phyloP scores from a whole-genome alignment of 495 filamentous ascomycete genomes.

The Podospora comata region DNA sequence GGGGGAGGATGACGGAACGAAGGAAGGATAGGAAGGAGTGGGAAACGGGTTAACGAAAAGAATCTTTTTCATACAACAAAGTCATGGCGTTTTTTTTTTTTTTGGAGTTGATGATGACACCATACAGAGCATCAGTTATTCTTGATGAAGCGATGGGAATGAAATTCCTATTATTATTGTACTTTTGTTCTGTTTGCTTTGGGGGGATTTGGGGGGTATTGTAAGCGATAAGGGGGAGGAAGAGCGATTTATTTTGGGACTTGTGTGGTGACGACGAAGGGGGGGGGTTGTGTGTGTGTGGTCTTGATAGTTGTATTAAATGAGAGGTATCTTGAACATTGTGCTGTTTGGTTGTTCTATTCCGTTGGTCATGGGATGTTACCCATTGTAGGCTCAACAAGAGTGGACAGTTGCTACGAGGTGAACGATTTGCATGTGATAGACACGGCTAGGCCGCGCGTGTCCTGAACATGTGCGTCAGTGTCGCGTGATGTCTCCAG shows the following conservation, averaged over 20 bases:
- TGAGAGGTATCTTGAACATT: background rate
- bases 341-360: too few relatives aligned
- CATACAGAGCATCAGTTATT: background rate
- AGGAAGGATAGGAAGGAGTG: background rate
- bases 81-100: background rate
- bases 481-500: background rate
- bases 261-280: background rate
- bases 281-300: too few relatives aligned
- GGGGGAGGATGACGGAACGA: background rate
- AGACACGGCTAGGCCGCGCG: background rate
- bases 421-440: background rate
- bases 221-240: background rate
- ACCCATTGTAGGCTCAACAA: too few relatives aligned
- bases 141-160: background rate
- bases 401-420: background rate
- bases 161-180: background rate
- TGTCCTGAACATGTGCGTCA: background rate
- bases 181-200: background rate
- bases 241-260: background rate
- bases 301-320: background rate
- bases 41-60: background rate
- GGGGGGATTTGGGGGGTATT: background rate
- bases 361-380: too few relatives aligned
- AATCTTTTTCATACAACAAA: background rate
- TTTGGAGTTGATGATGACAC: background rate